These are phyloP conservation scores for Sporothrix luriei DNA, from an alignment of 2,329 filamentous ascomycete genomes.

Conservation along the genomic window DNA sequence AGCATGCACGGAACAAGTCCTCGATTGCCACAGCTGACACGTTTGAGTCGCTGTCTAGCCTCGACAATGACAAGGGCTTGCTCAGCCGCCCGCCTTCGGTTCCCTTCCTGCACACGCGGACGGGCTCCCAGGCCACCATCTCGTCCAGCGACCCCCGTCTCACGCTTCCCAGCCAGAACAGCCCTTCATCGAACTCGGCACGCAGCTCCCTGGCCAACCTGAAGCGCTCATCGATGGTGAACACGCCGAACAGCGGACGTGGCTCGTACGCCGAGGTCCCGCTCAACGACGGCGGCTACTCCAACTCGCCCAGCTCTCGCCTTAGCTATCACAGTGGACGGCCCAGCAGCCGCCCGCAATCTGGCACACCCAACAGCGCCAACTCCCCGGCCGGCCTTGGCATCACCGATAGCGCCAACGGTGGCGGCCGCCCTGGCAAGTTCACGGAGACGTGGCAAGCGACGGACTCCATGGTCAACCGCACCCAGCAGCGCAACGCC, in stretches of 20 bases:
- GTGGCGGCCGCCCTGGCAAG: slow-evolving; percentile 46
- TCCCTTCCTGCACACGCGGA: slow-evolving; percentile 79
- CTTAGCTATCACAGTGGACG: slow-evolving; percentile 22
- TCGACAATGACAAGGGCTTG: slow-evolving; percentile 61
- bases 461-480: slow-evolving; percentile 56
- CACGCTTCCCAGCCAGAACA: slow-evolving; percentile 59
- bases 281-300: slow-evolving; percentile 45
- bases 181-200: slow-evolving; percentile 47
- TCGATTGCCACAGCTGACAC: slow-evolving; percentile 54
- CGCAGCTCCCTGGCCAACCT: slow-evolving; percentile 44
- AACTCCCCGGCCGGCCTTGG: slow-evolving; percentile 16
- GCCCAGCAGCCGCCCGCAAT: slow-evolving; percentile 19
- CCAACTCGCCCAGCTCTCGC: slow-evolving; percentile 35
- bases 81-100: slow-evolving; percentile 58
- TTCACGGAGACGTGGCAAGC: slow-evolving; percentile 61
- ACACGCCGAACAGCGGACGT: slow-evolving; percentile 40
- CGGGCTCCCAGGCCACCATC: slow-evolving; percentile 57
- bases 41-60: slow-evolving; percentile 32
- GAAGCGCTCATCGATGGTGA: slow-evolving; percentile 51
- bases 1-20: slow-evolving; percentile 74
- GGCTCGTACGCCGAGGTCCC: slow-evolving; percentile 57
- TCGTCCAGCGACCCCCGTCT: slow-evolving; percentile 55
- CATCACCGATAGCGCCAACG: slow-evolving; percentile 33
- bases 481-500: slow-evolving; percentile 57
- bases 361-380: slow-evolving; percentile 14